Conservation (phyloP, 2,329 filamentous ascomycete species). For the Pezicula radicicola region DNA sequence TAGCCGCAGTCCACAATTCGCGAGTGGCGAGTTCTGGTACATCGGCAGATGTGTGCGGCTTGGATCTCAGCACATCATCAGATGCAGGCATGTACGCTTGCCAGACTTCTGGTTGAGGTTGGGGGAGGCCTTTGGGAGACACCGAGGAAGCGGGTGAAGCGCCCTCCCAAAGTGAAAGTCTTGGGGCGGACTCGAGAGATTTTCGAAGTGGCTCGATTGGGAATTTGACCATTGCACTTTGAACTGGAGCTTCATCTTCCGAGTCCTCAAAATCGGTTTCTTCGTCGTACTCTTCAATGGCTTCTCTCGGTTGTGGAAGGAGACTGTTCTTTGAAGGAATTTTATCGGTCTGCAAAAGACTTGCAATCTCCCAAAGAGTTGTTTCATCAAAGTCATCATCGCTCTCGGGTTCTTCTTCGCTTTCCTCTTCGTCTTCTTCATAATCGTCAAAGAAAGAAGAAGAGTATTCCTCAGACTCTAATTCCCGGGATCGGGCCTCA, state of each 20-base stretch:
- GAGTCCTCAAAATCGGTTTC: conserved; percentile 14
- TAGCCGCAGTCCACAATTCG: conserved; percentile 14
- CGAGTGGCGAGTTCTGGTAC: conserved; percentile 12
- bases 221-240: conserved; percentile 8
- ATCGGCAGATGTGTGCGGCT: conserved; percentile 4
- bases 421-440: conserved; percentile 40
- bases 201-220: conserved; percentile 17
- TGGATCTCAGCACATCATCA: conserved; percentile 11
- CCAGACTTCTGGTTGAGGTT: conserved; percentile 19
- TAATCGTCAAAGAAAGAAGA: conserved; percentile 59
- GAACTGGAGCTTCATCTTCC: conserved; percentile 1
- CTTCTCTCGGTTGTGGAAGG: conserved; percentile 30
- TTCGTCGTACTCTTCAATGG: conserved; percentile 10
- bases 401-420: conserved; percentile 31
- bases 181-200: conserved; percentile 16
- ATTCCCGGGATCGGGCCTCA: conserved; percentile 20
- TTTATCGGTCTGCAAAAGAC: conserved; percentile 48
- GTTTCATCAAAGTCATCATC: conserved; percentile 58
- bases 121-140: conserved; percentile 12
- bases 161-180: not conserved
- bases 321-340: conserved; percentile 51
- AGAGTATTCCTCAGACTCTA: conserved; percentile 23
- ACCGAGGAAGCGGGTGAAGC: not conserved
- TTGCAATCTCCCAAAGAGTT: conserved; percentile 63
- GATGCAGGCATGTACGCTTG: conserved; percentile 13